These are phyloP conservation scores for Nicotiana rustica DNA, from an alignment of 305 asterid species.

Conservation along the genomic window DNA sequence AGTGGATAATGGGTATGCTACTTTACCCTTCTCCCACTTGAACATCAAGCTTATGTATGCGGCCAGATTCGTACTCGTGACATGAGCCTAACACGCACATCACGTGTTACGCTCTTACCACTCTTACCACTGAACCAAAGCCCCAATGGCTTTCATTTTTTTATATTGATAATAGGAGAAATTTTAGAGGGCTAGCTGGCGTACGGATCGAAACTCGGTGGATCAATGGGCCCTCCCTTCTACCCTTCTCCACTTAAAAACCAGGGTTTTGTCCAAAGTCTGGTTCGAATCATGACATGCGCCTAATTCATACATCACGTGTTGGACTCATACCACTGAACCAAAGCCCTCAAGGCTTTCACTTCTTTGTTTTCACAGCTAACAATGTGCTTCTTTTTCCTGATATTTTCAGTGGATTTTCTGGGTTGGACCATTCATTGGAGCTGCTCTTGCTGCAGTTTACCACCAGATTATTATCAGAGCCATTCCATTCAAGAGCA, in stretches of 20 bases:
- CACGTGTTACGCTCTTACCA: background rate
- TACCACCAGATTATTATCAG: conserved; percentile 61
- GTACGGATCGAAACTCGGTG: too few species aligned
- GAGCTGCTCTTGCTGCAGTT: conserved; percentile 63
- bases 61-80: background rate
- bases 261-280: too few species aligned
- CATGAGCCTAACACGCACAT: background rate
- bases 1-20: background rate
- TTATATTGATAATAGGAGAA: too few species aligned
- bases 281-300: background rate
- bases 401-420: conserved; percentile 57
- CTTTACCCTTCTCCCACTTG: background rate
- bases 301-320: background rate
- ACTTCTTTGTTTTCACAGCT: background rate
- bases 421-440: conserved; percentile 72
- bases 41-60: too few species aligned
- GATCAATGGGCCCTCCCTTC: too few species aligned
- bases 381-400: background rate
- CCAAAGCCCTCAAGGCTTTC: background rate
- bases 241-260: background rate
- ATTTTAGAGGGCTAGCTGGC: too few species aligned
- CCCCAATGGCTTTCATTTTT: background rate
- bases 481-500: conserved; percentile 58
- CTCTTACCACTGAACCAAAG: background rate
- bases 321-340: background rate